These are phyloP conservation scores for Thelonectria discophora DNA, from an alignment of 2,329 filamentous ascomycete species.

Conservation along the genomic window DNA sequence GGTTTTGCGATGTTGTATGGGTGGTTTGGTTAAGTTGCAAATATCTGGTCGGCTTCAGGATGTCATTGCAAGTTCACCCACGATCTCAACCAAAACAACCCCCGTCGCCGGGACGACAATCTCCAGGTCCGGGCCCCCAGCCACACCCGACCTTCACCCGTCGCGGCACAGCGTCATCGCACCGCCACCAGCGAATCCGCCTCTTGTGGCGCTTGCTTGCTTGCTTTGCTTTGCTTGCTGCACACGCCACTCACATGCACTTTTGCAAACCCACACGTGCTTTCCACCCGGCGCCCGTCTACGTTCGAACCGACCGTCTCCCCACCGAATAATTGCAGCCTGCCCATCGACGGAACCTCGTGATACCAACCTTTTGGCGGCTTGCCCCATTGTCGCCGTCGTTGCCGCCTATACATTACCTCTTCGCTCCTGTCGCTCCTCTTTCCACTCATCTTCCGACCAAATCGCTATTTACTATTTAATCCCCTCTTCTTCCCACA, in stretches of 20 bases:
- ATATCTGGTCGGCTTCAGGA: not conserved
- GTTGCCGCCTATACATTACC: too few relatives aligned
- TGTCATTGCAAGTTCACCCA: not conserved
- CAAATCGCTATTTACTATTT: not conserved
- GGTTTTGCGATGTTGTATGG: not conserved
- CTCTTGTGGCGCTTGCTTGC: not conserved
- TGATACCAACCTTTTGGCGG: not conserved
- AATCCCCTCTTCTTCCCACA: not conserved
- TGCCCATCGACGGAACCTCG: constrained; percentile 1
- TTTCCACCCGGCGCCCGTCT: constrained; percentile 4
- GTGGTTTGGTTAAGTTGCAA: not conserved
- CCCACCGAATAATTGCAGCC: constrained; percentile 8
- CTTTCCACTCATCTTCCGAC: too few relatives aligned
- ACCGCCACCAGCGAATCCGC: constrained; percentile 33
- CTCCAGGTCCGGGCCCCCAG: constrained; percentile 4
- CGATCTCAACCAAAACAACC: not conserved
- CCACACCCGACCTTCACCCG: constrained; percentile 33
- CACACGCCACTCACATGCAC: constrained; percentile 22
- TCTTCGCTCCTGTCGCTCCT: too few relatives aligned
- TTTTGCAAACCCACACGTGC: constrained; percentile 15
- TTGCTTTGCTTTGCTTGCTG: not conserved
- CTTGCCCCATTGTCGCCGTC: not conserved
- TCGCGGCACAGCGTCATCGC: constrained; percentile 38
- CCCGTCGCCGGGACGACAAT: constrained; percentile 47
- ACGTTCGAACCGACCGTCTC: not conserved